Base-by-base conservation (phyloP, 345 rosid species). In the Laguncularia racemosa region DNA sequence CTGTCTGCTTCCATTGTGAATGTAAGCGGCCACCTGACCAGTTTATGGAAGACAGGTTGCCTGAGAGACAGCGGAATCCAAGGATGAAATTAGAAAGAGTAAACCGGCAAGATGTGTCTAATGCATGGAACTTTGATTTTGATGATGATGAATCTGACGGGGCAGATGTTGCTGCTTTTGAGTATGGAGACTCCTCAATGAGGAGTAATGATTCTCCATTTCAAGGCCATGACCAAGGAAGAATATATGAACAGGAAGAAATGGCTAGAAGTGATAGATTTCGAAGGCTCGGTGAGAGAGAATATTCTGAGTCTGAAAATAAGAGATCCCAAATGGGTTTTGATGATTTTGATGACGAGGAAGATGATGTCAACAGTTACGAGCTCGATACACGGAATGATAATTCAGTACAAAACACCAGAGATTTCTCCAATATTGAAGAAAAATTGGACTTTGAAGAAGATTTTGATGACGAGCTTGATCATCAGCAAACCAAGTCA, bases 61-160 rank as follows among this genome's bases (percentile, higher is more conserved):
- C 64, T 66, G 87, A 88, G 55, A 72, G 62, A 59, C 74, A 52
- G 59, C 82, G 46, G 28, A 78, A 74, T 74, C 63, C 66, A n/a
- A 71, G 66, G 65, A 44, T 70, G 67, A 69, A 80, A 59, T 33
- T 57, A 17, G 87, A 78, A 64, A 79, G 78, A 62, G 66, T 76
- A 46, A 68, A 53, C 43, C 72, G 81, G 59, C 67, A 67, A 43
- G 92, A 82, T 70, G 85, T 90, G 63, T 81, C 95, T 53, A 81
- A 84, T 71, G 92, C 92, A 28, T 91, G 99, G 96, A 93, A 90
- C 78, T 93, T 90, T 60, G 92, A 93, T 70, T 93, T 93, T 47
- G 99, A 90, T 58, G 99, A 93, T 38, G 83, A 88, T 72, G 99
- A 84, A 81, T 93, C 99, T 50, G 99, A 93, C 64, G 99, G 97